Evolutionary conservation across 345 rosid genomes (phyloP), one percentile per base, ranked within the genome.

Genomic region (Pelargonium nanum): DNA sequence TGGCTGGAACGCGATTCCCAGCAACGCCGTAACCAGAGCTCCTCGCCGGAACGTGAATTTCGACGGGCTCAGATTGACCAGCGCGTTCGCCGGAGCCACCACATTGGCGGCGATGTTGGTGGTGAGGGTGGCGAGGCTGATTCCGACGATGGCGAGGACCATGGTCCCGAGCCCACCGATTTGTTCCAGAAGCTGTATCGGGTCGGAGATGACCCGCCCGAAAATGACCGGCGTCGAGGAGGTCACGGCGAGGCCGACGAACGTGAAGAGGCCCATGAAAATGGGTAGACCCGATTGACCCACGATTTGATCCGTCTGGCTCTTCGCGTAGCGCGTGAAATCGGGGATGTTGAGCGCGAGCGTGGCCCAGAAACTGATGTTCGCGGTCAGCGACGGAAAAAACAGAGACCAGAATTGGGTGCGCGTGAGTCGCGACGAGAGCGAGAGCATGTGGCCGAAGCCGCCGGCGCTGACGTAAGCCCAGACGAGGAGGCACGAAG

Each of bases 81-180:
- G 80, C 6, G 95, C 98, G 63, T 89, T 92, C 12, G 96, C 98
- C 0, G 96, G 98, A 4, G 96, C 95, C 8, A 92, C 83, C 1
- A 87, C 93, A 53, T 92, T 92, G 32, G 98, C 98, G 22, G 95
- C 98, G 26, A 89, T 89, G 71, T 92, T 92, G 23, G 96, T 92
- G 20, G 95, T 85, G 64, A 87, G 61, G 24, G 96, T 92, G 21
- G 98, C 95, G 0, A 92, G 76, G 34, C 87, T 81, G 57, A 92
- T 89, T 23, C 98, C 98, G 3, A 87, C 0, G 21, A 92, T 92
- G 13, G 89, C 85, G 1, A 92, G 72, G 2, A 82, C 53, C 61
- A 45, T 85, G 17, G 91, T 89, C 16, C 76, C 65, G 0, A 79
- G 25, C 24, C 98, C 95, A 45, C 96, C 95, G 6, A 89, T 89